Evolutionary conservation across 2,329 filamentous ascomycete genomes (phyloP).

Genomic region (Phialophora verrucosa): DNA sequence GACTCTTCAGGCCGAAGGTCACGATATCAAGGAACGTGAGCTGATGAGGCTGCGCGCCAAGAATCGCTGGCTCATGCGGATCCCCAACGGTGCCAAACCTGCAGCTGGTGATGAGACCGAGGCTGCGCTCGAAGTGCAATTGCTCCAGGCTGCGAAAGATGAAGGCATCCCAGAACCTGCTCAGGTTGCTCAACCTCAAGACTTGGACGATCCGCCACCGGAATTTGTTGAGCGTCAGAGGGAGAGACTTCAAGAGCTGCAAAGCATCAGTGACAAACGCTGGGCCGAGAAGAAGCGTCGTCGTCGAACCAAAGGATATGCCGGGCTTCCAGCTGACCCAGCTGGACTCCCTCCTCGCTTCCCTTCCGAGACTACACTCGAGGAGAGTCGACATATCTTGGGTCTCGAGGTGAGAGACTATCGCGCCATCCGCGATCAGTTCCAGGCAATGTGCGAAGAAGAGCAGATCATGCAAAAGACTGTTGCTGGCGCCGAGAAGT

Average conservation of each 20-base stretch:
- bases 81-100: constrained; percentile 63
- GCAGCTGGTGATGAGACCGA: constrained; percentile 34
- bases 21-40: constrained; percentile 72
- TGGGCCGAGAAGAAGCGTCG: constrained; percentile 70
- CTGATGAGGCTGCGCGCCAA: constrained; percentile 71
- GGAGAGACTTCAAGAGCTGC: constrained; percentile 60
- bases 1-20: constrained; percentile 73
- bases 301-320: constrained; percentile 71
- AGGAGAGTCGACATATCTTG: constrained; percentile 75
- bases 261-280: constrained; percentile 65
- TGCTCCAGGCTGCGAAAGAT: constrained; percentile 39
- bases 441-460: constrained; percentile 72
- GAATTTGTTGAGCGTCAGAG: constrained; percentile 60
- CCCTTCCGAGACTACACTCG: constrained; percentile 80
- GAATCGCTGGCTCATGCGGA: constrained; percentile 70
- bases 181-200: constrained; percentile 10
- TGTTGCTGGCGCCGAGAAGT: constrained; percentile 71
- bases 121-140: constrained; percentile 41
- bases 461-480: constrained; percentile 76
- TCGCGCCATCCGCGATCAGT: constrained; percentile 67
- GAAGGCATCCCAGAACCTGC: constrained; percentile 19
- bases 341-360: constrained; percentile 71
- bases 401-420: constrained; percentile 69
- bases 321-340: constrained; percentile 69
- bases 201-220: constrained; percentile 45